Conservation (phyloP, 768 basidiomycete species). For the Suillus occidentalis region DNA sequence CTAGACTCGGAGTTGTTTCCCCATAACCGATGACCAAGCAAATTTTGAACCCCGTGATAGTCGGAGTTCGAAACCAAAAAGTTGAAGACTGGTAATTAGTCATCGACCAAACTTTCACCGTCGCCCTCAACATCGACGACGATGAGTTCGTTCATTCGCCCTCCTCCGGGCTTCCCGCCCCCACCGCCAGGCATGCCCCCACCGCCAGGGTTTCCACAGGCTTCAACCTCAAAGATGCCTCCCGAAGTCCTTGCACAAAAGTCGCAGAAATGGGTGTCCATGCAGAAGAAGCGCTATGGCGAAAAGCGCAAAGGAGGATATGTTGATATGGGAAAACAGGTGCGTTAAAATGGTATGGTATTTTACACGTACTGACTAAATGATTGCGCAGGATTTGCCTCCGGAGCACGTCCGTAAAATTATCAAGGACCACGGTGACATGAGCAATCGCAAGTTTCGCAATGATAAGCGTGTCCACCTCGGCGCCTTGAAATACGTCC, state of each 20-base stretch:
- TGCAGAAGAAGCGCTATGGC: slow-evolving; percentile 91
- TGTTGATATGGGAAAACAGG: slow-evolving; percentile 92
- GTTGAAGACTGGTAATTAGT: slow-evolving; percentile 20
- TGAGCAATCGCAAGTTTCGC: slow-evolving; percentile 98
- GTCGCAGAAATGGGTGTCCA: slow-evolving; percentile 93
- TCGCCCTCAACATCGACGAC: slow-evolving; percentile 31
- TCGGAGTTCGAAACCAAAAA: slow-evolving; percentile 24
- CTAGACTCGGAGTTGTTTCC: too few relatives aligned
- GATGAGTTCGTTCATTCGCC: slow-evolving; percentile 35
- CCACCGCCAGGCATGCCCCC: slow-evolving; percentile 44
- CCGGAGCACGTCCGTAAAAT: slow-evolving; percentile 99
- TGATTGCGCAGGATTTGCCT: slow-evolving; percentile 71
- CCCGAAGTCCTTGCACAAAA: slow-evolving; percentile 83
- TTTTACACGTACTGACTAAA: slow-evolving; percentile 9
- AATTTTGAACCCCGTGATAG: slow-evolving; percentile 1
- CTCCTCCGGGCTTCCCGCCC: slow-evolving; percentile 34
- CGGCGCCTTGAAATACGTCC: slow-evolving; percentile 97
- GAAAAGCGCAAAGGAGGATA: slow-evolving; percentile 88
- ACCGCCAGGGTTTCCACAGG: slow-evolving; percentile 31
- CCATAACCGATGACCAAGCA: neutral
- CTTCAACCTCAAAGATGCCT: slow-evolving; percentile 45
- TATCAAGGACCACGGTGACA: slow-evolving; percentile 99
- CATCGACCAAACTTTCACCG: slow-evolving; percentile 23
- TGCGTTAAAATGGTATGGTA: slow-evolving; percentile 34
- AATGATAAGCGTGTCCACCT: slow-evolving; percentile 99